Evolutionary conservation across 495 filamentous ascomycete species (phyloP).

Genomic region (Podospora comata): DNA sequence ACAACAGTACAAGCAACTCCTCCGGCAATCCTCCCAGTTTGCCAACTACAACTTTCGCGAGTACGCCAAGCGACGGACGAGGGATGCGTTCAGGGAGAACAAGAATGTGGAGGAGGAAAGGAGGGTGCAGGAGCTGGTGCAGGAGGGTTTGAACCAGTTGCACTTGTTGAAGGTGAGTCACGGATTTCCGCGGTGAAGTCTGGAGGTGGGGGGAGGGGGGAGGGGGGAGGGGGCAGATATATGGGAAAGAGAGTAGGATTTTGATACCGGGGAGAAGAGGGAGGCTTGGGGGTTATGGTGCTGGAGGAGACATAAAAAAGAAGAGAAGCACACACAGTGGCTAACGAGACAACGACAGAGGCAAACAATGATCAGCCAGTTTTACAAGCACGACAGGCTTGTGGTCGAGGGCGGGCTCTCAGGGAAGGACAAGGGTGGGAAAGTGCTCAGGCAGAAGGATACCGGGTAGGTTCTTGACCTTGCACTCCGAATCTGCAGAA

Average conservation of each 20-base stretch:
- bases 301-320: background rate
- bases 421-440: constrained; percentile 71
- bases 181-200: background rate
- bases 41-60: constrained; percentile 95
- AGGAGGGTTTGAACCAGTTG: constrained; percentile 81
- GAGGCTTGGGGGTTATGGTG: background rate
- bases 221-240: background rate
- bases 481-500: background rate
- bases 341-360: constrained; percentile 53
- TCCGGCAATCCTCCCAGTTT: constrained; percentile 84
- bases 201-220: too few species aligned
- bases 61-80: constrained; percentile 85
- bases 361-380: constrained; percentile 91
- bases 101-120: constrained; percentile 63
- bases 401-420: constrained; percentile 85
- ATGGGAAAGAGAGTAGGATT: background rate
- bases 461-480: constrained; percentile 27
- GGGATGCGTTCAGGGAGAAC: constrained; percentile 84
- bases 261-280: background rate
- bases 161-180: constrained; percentile 79
- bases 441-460: constrained; percentile 49
- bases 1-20: constrained; percentile 80
- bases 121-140: constrained; percentile 80
- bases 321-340: background rate
- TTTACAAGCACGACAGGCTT: constrained; percentile 86